Conservation (phyloP, 306 rosid genomes). For the Lagenaria siceraria region DNA sequence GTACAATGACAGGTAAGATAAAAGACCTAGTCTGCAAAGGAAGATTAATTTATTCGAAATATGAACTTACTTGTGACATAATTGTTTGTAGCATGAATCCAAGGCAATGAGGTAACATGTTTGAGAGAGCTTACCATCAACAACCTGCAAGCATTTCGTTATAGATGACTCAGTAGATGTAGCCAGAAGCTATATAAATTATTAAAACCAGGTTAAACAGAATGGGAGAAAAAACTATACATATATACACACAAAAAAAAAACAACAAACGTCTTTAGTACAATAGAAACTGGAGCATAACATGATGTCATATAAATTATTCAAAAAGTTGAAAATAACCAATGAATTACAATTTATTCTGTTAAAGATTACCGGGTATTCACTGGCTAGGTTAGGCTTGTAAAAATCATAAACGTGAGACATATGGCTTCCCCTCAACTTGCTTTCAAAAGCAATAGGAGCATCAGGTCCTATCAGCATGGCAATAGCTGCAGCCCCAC, state of each 20-base stretch:
- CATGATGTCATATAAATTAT: background rate
- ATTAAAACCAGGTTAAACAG: background rate
- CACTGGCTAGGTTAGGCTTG: slow-evolving; percentile 97
- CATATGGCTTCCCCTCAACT: slow-evolving; percentile 88
- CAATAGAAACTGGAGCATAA: background rate
- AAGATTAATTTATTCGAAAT: background rate
- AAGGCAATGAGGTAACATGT: slow-evolving; percentile 92
- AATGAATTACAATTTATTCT: background rate
- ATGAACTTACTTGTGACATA: slow-evolving; percentile 57
- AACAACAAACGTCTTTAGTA: no score
- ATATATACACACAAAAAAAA: no score
- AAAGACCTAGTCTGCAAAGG: background rate
- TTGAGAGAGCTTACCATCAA: slow-evolving; percentile 96
- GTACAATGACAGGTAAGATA: background rate
- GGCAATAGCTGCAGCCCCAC: slow-evolving; percentile 99
- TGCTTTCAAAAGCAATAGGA: slow-evolving; percentile 89
- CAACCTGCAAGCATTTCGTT: slow-evolving; percentile 45
- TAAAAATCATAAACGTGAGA: slow-evolving; percentile 89
- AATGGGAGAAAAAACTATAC: background rate
- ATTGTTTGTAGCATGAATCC: slow-evolving; percentile 77
- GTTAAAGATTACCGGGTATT: slow-evolving; percentile 69
- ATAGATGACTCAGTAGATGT: background rate
- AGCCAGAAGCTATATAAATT: background rate
- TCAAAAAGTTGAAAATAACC: background rate
- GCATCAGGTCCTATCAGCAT: slow-evolving; percentile 91